Evolutionary conservation across 305 asterid species (phyloP), one percentile per base, ranked within the genome.

Genomic region (Fraxinus xanthoxyloides): DNA sequence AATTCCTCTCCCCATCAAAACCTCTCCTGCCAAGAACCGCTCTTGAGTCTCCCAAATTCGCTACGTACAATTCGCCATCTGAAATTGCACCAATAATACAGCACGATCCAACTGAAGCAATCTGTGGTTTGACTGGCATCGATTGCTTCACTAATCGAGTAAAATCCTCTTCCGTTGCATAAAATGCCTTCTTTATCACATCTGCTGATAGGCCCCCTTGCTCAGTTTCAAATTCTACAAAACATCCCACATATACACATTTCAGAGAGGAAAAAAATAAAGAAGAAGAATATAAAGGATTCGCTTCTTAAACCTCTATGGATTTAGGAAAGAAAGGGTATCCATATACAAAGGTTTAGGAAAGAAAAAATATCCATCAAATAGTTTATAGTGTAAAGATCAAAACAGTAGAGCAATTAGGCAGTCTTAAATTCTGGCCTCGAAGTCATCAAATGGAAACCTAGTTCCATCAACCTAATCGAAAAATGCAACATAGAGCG

Each of bases 21-120:
- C 90, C 95, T 78, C 84, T 92, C 80, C 97, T 88, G 12, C 98
- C 99, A 28, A 96, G 95, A 83, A 94, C 99, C 31, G 98, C 98
- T 80, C 99, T 94, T 1, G 98, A 96, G 85, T 96, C 99, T 67
- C 98, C 99, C 85, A 94, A 89, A 81, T 94, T 96, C 0, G 98
- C 99, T 23, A 96, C 97, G 46, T 88, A 92, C 77, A 96, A 80
- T 85, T 93, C 86, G 12, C 93, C 97, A 8, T 90, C 88, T 5
- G 98, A 90, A 82, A 96, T 93, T 6, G 97, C 98, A 86, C 99
- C 99, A 38, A 96, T 88, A 31, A 96, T 89, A 81, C 98, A 93
- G 78, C 99, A 96, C 0, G 98, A 92, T 69, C 98, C 99, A 75
- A 90, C 98, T 0, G 98, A 90, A 82, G 96, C 97, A 86, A 96